phyloP scores from a whole-genome alignment of 106 monocot species.

The Dendrobium chrysotoxum region DNA sequence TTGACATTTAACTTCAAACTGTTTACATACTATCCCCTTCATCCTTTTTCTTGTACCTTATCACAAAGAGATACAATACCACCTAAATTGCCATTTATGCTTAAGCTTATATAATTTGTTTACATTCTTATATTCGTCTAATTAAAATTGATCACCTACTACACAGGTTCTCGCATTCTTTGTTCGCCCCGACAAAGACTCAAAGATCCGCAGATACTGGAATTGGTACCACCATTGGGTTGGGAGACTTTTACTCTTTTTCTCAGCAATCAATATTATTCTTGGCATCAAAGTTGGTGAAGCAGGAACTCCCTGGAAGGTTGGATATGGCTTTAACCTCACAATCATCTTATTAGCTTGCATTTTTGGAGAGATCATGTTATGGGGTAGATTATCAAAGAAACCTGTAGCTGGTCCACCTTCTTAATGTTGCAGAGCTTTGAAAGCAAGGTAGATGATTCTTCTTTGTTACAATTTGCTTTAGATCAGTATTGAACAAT shows the following conservation, averaged over 20 bases:
- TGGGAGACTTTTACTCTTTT: slow-evolving; percentile 28
- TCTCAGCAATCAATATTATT: slow-evolving; percentile 48
- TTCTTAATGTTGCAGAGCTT: neutral
- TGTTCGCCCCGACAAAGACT: slow-evolving; percentile 41
- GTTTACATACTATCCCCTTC: too few relatives aligned
- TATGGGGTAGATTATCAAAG: slow-evolving; percentile 24
- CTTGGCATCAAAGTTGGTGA: slow-evolving; percentile 38
- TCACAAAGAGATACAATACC: neutral
- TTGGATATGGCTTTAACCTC: slow-evolving; percentile 48
- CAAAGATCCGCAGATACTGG: slow-evolving; percentile 53
- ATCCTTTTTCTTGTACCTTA: neutral
- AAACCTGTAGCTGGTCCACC: neutral
- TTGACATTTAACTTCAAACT: neutral
- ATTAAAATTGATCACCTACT: neutral
- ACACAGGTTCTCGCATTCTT: slow-evolving; percentile 51
- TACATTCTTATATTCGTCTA: neutral
- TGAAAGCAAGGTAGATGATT: neutral
- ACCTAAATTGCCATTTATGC: neutral
- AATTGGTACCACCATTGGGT: slow-evolving; percentile 73
- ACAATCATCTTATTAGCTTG: slow-evolving; percentile 17
- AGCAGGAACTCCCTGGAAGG: slow-evolving; percentile 41
- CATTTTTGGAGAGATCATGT: slow-evolving; percentile 25
- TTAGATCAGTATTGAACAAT: neutral
- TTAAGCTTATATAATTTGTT: neutral
- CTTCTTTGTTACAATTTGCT: neutral